Base-by-base conservation (phyloP, 2,329 filamentous ascomycete species). In the Penicillium sumatraense region DNA sequence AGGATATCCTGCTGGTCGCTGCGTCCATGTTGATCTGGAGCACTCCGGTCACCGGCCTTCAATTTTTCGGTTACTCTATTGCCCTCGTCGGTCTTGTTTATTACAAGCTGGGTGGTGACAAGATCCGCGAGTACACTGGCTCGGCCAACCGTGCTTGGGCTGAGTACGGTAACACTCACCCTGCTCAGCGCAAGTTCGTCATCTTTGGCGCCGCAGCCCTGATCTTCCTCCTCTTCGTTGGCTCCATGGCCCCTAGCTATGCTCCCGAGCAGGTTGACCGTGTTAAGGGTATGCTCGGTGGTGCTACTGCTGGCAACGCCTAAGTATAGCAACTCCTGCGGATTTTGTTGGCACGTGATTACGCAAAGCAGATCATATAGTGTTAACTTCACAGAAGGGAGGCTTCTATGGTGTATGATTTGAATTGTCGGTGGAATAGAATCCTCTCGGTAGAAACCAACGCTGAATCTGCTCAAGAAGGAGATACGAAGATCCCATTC, bases 81-180 rank as follows among this genome's bases (percentile, higher is more conserved):
- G 89, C 90, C 38, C 81, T 86, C 27, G 79, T 75, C 54, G 84
- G 84, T 61, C 78, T 87, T 44, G 72, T 86, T 64, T 86, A 84
- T 79, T 87, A 86, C 80, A 86, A 85, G 79, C 82, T 88, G 50
- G 86, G 86, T 74, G 83, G 83, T 56, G 91, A 96, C 57, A 89
- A 91, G 74, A 79, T 96, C 71, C 93, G 89, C 82, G 89, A 89
- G 70, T 91, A 93, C 74, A 77, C 89, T 56, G 81, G 82, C 58
- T 87, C 92, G 65, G 88, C 83, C 51, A 82, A 83, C 70, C 89
- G 91, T 72, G 84, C 87, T 58, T 96, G 92, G 92, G 88, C 89
- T 49, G 92, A 96, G 69, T 92, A 95, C 65, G 92, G 92, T 55
- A 86, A 86, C 66, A 83, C 82, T 62, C 89, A 88, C 71, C 93